These are phyloP conservation scores for Primulina eburnea DNA, from an alignment of 257 asterid genomes.

Conservation along the genomic window DNA sequence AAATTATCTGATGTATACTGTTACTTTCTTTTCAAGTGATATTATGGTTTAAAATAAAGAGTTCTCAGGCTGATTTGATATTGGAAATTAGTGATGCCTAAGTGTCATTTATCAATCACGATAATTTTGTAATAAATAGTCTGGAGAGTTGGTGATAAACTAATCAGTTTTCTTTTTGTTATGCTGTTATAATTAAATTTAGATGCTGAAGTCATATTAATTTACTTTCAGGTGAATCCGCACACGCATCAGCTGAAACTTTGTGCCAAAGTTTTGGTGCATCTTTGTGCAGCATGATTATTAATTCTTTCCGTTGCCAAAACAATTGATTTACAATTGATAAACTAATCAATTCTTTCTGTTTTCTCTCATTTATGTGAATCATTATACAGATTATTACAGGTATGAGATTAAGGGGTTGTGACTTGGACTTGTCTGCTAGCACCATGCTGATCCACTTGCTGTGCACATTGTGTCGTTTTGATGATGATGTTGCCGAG, in stretches of 20 bases:
- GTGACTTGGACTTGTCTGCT: conserved; percentile 75
- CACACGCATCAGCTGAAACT: conserved; percentile 93
- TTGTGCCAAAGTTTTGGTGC: conserved; percentile 96
- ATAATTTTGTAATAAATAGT: conserved; percentile 1
- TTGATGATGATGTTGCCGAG: conserved; percentile 58
- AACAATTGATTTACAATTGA: neutral
- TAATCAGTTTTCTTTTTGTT: conserved; percentile 18
- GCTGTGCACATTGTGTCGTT: conserved; percentile 44
- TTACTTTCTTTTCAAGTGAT: neutral
- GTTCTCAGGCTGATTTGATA: neutral
- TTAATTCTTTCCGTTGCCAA: conserved; percentile 15
- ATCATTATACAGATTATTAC: conserved; percentile 34
- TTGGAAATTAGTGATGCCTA: neutral
- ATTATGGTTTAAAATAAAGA: neutral
- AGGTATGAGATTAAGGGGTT: conserved; percentile 74
- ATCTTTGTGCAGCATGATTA: conserved; percentile 27
- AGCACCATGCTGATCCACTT: conserved; percentile 78
- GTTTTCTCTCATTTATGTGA: conserved; percentile 34
- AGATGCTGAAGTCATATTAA: conserved; percentile 28
- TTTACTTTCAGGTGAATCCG: conserved; percentile 78
- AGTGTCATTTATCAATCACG: neutral
- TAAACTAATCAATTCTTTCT: too few species aligned
- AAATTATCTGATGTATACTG: conserved; percentile 3
- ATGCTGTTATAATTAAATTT: conserved; percentile 1
- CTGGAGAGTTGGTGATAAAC: conserved; percentile 6